A percentile compares a stretch with the other conserved stretches of the same genome.
Conservation (phyloP, 2,329 filamentous ascomycete genomes). For the Talaromyces sp. region DNA sequence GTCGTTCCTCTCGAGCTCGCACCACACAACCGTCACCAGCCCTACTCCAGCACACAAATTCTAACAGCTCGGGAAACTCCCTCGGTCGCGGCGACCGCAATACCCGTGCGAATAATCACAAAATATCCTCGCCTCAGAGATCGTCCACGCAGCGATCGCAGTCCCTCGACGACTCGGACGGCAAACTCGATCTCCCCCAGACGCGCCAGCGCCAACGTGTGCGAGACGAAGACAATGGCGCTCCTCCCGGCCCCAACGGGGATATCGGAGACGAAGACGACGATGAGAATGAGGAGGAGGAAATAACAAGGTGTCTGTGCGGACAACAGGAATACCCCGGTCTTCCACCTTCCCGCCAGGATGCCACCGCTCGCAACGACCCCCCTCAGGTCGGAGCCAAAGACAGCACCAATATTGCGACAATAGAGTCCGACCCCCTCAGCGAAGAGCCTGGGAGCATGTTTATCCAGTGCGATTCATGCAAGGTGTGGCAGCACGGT, state of each 20-base stretch:
- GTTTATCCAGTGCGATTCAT: slow-evolving; percentile 96
- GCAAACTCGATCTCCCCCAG: slow-evolving; percentile 59
- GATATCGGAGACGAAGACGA: slow-evolving; percentile 61
- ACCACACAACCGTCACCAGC: slow-evolving; percentile 64
- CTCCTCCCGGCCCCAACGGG: slow-evolving; percentile 39
- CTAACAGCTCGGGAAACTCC: slow-evolving; percentile 61
- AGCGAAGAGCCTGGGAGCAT: slow-evolving; percentile 87
- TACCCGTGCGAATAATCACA: slow-evolving; percentile 67
- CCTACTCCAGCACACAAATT: slow-evolving; percentile 72
- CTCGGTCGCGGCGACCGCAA: slow-evolving; percentile 71
- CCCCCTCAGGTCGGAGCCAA: slow-evolving; percentile 52
- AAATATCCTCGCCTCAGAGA: slow-evolving; percentile 68
- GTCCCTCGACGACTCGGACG: slow-evolving; percentile 53
- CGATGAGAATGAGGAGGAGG: slow-evolving; percentile 66
- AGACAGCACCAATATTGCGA: slow-evolving; percentile 57
- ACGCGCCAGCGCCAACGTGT: slow-evolving; percentile 76
- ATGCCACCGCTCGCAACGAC: slow-evolving; percentile 48
- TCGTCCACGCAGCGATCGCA: slow-evolving; percentile 59
- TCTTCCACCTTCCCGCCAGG: slow-evolving; percentile 57
- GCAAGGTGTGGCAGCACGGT: slow-evolving; percentile 98
- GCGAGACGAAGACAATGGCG: slow-evolving; percentile 62
- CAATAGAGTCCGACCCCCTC: slow-evolving; percentile 56
- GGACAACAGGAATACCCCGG: slow-evolving; percentile 93
- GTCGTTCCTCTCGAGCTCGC: slow-evolving; percentile 88
- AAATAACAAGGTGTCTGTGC: slow-evolving; percentile 93